Base-by-base conservation (phyloP, 805 yeast genomes). In the Wilhelminamyces savonicus region DNA sequence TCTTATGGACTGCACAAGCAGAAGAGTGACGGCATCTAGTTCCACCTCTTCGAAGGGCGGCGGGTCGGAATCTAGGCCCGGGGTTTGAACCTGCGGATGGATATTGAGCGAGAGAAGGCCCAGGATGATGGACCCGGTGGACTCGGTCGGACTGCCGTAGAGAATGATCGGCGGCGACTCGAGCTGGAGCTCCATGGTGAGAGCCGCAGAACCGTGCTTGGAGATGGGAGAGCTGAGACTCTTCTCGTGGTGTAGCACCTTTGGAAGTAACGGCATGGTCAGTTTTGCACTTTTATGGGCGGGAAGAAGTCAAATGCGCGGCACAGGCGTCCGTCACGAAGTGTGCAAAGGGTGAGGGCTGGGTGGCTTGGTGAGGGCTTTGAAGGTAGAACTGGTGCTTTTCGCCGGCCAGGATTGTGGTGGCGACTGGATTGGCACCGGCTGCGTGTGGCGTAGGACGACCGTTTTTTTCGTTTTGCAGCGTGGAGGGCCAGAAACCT, bases 101-200 rank as follows among this genome's bases (percentile, higher is more conserved):
- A 53, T 44, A 4, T 54, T 54, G 11, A 92, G 57, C 21, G 70
- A 69, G 27, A 92, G 58, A 7, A 85, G 62, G 0, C 99, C 99
- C 20, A 87, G 76, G 20, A 92, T 60, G 15, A 90, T 67, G 4
- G 95, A 82, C 1, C 99, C 98, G 0, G 94, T 69, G 2, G 92
- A 77, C 35, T 84, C 92, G 7, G 58, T 54, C 3, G 88, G 82
- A 1, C 70, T 56, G 0, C 98, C 98, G 48, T 83, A 90, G 32
- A 92, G 59, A 26, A 85, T 74, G 22, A 88, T 69, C 0, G 99
- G 98, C 1, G 97, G 97, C 2, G 94, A 80, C 50, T 92, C 99
- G 14, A 92, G 62, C 22, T 68, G 66, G 20, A 88, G 68, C 1
- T 76, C 50, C 9, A 84, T 54, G 20, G 69, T 62, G 20, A 71